Evolutionary conservation across 352 stramenopile genomes (phyloP).

Genomic region (Hyaloperonospora brassicae): DNA sequence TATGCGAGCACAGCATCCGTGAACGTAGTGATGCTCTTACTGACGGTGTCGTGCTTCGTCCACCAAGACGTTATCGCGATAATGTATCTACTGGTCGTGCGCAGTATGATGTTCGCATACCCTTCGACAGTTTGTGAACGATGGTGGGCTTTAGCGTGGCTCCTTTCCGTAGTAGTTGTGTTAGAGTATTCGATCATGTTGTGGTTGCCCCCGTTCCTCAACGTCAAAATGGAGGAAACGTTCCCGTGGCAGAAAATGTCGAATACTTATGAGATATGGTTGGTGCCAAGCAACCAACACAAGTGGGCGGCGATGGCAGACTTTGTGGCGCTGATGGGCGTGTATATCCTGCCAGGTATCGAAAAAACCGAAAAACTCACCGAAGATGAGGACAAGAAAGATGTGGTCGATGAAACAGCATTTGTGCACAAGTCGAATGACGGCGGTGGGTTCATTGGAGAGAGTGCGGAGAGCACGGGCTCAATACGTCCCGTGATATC

Average conservation of each 20-base stretch:
- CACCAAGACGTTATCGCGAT: slow-evolving; percentile 72
- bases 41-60: slow-evolving; percentile 74
- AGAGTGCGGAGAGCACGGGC: slow-evolving; percentile 1
- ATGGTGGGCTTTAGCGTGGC: slow-evolving; percentile 45
- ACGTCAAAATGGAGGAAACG: slow-evolving; percentile 49
- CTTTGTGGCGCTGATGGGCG: slow-evolving; percentile 56
- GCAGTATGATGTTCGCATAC: slow-evolving; percentile 67
- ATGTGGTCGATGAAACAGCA: slow-evolving; percentile 24
- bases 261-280: slow-evolving; percentile 53
- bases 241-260: slow-evolving; percentile 52
- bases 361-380: slow-evolving; percentile 41
- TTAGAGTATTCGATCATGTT: slow-evolving; percentile 64
- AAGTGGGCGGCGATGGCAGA: slow-evolving; percentile 74
- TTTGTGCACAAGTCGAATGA: slow-evolving; percentile 11
- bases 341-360: slow-evolving; percentile 64
- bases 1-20: slow-evolving; percentile 73
- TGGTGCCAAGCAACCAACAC: slow-evolving; percentile 57
- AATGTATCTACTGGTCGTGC: slow-evolving; percentile 73
- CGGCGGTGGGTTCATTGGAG: slow-evolving; percentile 5
- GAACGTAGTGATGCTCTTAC: slow-evolving; percentile 64
- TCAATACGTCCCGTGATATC: slow-evolving; percentile 14
- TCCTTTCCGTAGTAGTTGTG: slow-evolving; percentile 64
- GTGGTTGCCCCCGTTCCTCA: slow-evolving; percentile 53
- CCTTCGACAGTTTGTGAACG: slow-evolving; percentile 42
- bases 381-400: slow-evolving; percentile 25